Percentiles rank a stretch among this genome's conserved stretches.
phyloP scores from a whole-genome alignment of 306 rosid species.

The Malus sylvestris region DNA sequence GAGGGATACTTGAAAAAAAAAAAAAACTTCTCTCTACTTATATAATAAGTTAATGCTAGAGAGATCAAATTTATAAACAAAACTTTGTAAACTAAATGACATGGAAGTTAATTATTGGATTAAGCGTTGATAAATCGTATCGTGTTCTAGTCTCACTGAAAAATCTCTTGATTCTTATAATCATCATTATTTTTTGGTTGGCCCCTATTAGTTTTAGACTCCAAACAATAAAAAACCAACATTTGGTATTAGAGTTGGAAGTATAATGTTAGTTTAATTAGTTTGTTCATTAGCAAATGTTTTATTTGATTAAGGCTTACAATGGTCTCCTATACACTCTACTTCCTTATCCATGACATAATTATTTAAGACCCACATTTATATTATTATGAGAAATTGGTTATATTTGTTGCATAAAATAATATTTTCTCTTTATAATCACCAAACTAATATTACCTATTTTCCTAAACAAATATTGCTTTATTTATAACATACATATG shows the following conservation, averaged over 20 bases:
- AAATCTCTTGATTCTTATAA: not conserved
- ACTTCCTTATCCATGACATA: not conserved
- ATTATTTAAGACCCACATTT: not conserved
- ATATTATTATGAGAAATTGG: not conserved
- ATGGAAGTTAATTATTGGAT: too few species aligned
- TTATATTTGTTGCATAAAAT: not conserved
- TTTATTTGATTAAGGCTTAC: not conserved
- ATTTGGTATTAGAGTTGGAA: not conserved
- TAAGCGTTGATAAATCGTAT: too few species aligned
- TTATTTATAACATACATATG: too few species aligned
- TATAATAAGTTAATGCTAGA: too few species aligned
- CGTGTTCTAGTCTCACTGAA: too few species aligned
- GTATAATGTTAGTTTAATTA: not conserved
- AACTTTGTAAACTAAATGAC: too few species aligned
- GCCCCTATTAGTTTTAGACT: not conserved
- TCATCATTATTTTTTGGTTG: not conserved
- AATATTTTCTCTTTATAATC: not conserved
- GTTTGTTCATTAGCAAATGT: not conserved
- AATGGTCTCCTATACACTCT: not conserved
- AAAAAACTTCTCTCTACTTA: too few species aligned
- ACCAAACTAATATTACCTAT: not conserved
- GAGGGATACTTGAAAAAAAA: too few species aligned
- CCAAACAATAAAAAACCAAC: not conserved
- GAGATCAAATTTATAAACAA: too few species aligned
- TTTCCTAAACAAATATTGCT: not conserved